Base-by-base conservation (phyloP, 441 rosid species). In the Dalechampia spathulata region DNA sequence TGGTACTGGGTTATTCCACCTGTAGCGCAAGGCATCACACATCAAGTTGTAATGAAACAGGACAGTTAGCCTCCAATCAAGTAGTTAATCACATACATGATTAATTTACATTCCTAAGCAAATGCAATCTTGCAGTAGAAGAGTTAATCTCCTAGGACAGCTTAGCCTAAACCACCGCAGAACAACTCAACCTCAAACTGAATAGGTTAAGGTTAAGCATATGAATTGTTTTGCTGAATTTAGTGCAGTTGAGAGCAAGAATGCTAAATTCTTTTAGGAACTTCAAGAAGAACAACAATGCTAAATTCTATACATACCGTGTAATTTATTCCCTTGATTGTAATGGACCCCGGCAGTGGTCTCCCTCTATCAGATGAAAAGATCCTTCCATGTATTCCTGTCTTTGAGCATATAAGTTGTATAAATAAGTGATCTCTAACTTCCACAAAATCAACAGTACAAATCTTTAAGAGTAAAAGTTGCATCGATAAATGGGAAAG, bases 321-420 rank as follows among this genome's bases (percentile, higher is more conserved):
- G 73, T 83, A 78, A 74, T 92, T 80, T 62, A 92, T 85, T 72
- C 90, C 95, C 64, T 70, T 72, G 65, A 89, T 69, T 20, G 55
- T 69, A 66, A 86, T 72, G 52, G 55, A 53, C 5, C 88, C 96
- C 66, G 88, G 95, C 34, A 89, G 72, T 16, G 97, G 95, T 73
- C 77, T 85, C 72, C 92, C 92, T 46, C 70, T 65, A 66, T 82
- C 85, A 32, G 85, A 75, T 51, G 99, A 89, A 77, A 77, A 86
- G 57, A 92, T 81, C 72, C 91, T 75, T 49, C 99, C 99, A 69
- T 85, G 96, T 61, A 89, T 78, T 74, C 99, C 99, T 65, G 80
- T 85, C 96, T 92, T 71, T 42, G 22, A 32, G 52, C 21, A 34
- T 22, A 23, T 9, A 57, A 46, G 32, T 10, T 23, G 41, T 6